phyloP scores from a whole-genome alignment of 352 stramenopile species.

The Pilasporangium apinafurcum region DNA sequence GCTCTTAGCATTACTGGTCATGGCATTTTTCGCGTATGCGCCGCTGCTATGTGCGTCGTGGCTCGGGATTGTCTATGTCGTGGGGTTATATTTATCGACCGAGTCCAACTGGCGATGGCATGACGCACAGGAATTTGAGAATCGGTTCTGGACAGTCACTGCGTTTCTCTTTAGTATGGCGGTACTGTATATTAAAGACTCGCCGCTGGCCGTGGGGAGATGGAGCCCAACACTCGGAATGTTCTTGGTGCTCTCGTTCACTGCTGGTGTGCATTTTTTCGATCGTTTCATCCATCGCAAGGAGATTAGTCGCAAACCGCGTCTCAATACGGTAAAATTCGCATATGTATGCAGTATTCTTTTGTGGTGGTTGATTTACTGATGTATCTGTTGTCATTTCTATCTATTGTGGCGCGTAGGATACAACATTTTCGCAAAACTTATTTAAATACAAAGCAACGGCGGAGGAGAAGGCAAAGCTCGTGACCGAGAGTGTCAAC shows the following conservation, averaged over 20 bases:
- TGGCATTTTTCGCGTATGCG: conserved; percentile 81
- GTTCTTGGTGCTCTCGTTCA: conserved; percentile 76
- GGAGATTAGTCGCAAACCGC: conserved; percentile 56
- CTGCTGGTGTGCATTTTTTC: conserved; percentile 70
- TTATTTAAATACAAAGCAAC: conserved; percentile 82
- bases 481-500: conserved; percentile 66
- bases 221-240: conserved; percentile 70
- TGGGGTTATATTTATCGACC: conserved; percentile 74
- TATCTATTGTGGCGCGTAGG: conserved; percentile 13
- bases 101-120: conserved; percentile 84
- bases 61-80: conserved; percentile 78
- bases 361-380: background rate
- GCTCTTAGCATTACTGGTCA: conserved; percentile 52
- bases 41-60: conserved; percentile 75
- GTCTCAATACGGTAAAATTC: conserved; percentile 35
- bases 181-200: conserved; percentile 94
- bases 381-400: background rate
- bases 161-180: conserved; percentile 89
- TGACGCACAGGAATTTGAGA: conserved; percentile 94
- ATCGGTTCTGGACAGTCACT: conserved; percentile 96
- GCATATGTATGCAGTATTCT: conserved; percentile 1
- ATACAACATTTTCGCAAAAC: conserved; percentile 54
- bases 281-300: conserved; percentile 76
- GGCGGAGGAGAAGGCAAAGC: conserved; percentile 68
- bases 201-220: conserved; percentile 74